A percentile compares a stretch with the other conserved stretches of the same genome.
Evolutionary conservation across 164 flowering plant species (phyloP).

Genomic region (Vitis cinerea): DNA sequence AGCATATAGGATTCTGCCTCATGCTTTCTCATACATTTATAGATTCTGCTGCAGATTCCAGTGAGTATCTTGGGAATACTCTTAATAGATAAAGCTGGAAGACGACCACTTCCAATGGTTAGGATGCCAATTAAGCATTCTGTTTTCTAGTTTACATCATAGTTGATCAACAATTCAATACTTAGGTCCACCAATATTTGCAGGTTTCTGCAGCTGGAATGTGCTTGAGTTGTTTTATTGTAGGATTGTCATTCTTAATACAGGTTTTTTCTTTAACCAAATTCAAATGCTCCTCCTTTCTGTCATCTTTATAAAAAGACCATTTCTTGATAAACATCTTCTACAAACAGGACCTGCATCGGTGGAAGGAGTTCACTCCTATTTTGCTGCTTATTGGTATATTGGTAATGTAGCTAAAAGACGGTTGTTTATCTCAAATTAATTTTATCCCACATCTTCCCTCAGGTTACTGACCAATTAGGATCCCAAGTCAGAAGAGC

Average conservation of each 20-base stretch:
- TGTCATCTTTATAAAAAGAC: background rate
- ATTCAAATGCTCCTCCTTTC: background rate
- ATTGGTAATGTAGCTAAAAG: slow-evolving; percentile 43
- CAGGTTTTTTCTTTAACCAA: slow-evolving; percentile 39
- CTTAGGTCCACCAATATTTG: background rate
- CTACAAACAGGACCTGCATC: slow-evolving; percentile 38
- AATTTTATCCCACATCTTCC: background rate
- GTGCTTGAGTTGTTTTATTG: slow-evolving; percentile 69
- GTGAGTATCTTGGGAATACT: slow-evolving; percentile 57
- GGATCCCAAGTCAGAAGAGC: no score
- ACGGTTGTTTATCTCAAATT: background rate
- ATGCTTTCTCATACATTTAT: background rate
- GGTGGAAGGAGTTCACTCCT: slow-evolving; percentile 34
- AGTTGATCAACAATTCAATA: background rate
- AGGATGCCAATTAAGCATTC: background rate
- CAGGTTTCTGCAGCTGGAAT: slow-evolving; percentile 82
- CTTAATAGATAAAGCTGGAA: slow-evolving; percentile 78
- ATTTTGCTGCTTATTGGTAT: slow-evolving; percentile 53
- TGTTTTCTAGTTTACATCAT: background rate
- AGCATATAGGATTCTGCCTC: background rate
- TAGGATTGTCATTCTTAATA: slow-evolving; percentile 56
- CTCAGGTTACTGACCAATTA: no score
- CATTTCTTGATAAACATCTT: slow-evolving; percentile 1
- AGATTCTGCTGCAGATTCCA: slow-evolving; percentile 55
- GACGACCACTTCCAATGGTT: slow-evolving; percentile 75